Base-by-base conservation (phyloP, 495 filamentous ascomycete genomes). In the Acidiella bohemica region DNA sequence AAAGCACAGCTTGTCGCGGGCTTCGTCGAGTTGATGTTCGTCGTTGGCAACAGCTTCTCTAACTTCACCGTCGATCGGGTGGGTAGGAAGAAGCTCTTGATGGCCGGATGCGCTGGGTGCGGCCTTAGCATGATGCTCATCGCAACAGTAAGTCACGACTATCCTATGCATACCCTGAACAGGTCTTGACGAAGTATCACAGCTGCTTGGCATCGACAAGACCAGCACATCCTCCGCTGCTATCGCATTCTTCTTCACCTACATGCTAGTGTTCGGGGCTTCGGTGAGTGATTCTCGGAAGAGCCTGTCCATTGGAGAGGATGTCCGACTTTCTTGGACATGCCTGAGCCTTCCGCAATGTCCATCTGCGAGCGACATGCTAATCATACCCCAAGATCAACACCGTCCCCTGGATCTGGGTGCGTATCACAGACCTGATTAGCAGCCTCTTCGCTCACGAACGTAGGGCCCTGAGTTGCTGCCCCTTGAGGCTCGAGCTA, bases 41-140 rank as follows among this genome's bases (percentile, higher is more conserved):
- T 50, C 49, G 49, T 60, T 34, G 55, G 61, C 28, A 65, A 64
- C 28, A 57, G 68, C 13, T 56, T 67, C 30, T 67, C 68, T 2
- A 54, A 59, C 16, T 47, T 61, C 28, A 54, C 62, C 40, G 49
- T 68, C 21, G 71, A 73, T 48, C 52, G 32, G 24, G 39, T 49
- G 13, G 54, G 49, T 12, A 34, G 71, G 23, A 64, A 71, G 22
- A 60, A 65, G 34, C 65, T 70, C 8, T 72, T 76, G 68, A 72
- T 76, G 49, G 62, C 60, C 40, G 69, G 69, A 6, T 69, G 62
- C 0, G 54, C 64, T 17, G 67, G 63, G 8, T 57, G 70, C 1
- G 59, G 59, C 1, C 42, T 73, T 18, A 67, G 61, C 36, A 55
- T 72, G 62, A 59, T 70, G 54, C 54, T 73, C 51, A 66, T 71